These are phyloP conservation scores for Fonsecaea pugnacius DNA, from an alignment of 2,329 filamentous ascomycete species.

Conservation along the genomic window DNA sequence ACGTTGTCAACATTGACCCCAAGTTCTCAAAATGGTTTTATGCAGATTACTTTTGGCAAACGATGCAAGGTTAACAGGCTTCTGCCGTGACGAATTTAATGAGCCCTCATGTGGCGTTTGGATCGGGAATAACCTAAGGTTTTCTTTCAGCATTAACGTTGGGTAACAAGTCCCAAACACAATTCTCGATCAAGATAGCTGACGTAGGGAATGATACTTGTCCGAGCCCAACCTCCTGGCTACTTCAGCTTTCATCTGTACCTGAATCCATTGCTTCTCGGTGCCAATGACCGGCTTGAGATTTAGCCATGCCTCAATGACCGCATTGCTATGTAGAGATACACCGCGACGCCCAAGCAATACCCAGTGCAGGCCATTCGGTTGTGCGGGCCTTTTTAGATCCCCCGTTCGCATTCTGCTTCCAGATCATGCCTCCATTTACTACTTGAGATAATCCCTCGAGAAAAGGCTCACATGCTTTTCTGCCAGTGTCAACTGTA, in stretches of 20 bases:
- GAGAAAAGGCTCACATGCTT: background rate
- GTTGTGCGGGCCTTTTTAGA: background rate
- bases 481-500: background rate
- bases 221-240: background rate
- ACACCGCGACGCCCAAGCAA: no score
- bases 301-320: background rate
- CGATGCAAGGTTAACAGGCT: constrained; percentile 60
- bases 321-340: no score
- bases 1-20: constrained; percentile 90
- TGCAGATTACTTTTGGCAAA: constrained; percentile 95
- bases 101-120: constrained; percentile 17
- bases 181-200: background rate
- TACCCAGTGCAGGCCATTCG: background rate
- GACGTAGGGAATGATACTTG: background rate
- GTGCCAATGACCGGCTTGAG: background rate
- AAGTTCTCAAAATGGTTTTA: constrained; percentile 93
- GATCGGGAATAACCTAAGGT: background rate
- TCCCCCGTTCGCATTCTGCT: background rate
- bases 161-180: background rate
- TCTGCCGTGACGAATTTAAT: background rate
- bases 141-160: background rate
- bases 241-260: background rate
- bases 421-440: background rate
- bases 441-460: background rate
- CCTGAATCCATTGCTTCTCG: background rate